Evolutionary conservation across 2,329 filamentous ascomycete genomes (phyloP).

Genomic region (Calycina herbarum): DNA sequence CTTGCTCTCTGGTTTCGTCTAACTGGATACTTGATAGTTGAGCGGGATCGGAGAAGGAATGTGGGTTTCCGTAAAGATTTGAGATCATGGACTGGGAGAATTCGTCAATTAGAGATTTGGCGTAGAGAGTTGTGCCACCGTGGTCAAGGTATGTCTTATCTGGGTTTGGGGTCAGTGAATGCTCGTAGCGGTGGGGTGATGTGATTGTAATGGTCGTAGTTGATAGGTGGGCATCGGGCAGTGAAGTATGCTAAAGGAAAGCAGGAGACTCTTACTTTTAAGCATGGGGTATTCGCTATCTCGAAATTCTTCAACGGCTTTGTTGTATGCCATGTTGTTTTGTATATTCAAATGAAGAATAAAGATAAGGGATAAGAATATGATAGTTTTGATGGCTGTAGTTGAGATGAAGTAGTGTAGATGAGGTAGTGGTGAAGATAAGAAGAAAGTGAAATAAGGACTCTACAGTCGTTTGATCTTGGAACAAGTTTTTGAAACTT

Average conservation of each 20-base stretch:
- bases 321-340: conserved; percentile 50
- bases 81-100: conserved; percentile 76
- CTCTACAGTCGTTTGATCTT: no score
- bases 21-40: conserved; percentile 72
- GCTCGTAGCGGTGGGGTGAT: neutral
- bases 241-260: no score
- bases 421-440: neutral
- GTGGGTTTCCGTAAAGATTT: conserved; percentile 85
- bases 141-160: conserved; percentile 80
- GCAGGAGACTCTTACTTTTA: conserved; percentile 49
- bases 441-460: neutral
- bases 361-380: neutral
- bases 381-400: neutral
- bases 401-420: neutral
- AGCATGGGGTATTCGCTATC: conserved; percentile 68
- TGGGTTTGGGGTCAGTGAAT: conserved; percentile 38
- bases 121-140: conserved; percentile 82
- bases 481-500: no score
- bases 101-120: conserved; percentile 69
- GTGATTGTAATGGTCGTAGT: no score
- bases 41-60: conserved; percentile 81
- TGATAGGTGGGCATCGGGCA: neutral
- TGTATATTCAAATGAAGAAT: neutral
- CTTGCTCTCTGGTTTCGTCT: conserved; percentile 72
- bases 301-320: conserved; percentile 57